These are phyloP conservation scores for Neurospora sp. DNA, from an alignment of 495 filamentous ascomycete species.

Conservation along the genomic window DNA sequence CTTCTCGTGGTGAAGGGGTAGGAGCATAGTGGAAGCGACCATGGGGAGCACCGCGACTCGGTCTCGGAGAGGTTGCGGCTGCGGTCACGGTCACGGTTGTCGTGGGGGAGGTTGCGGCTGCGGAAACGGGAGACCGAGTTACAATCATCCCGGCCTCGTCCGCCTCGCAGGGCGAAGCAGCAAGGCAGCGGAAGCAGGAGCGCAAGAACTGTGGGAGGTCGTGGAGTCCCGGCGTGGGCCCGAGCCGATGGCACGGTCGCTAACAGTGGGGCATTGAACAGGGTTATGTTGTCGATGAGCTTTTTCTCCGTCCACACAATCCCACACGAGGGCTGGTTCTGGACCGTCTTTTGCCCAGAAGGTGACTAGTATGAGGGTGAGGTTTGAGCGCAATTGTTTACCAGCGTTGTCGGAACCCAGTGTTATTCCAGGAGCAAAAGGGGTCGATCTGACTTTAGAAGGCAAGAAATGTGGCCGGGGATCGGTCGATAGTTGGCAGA, in stretches of 20 bases:
- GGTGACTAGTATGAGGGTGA: background rate
- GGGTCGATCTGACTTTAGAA: background rate
- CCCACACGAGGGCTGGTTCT: background rate
- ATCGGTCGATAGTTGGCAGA: background rate
- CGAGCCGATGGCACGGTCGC: background rate
- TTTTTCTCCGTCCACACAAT: background rate
- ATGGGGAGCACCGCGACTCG: background rate
- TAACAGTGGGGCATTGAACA: background rate
- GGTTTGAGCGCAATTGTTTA: background rate
- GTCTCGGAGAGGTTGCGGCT: constrained; percentile 33
- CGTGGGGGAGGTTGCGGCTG: constrained; percentile 23
- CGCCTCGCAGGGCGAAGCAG: constrained; percentile 13
- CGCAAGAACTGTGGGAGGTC: background rate
- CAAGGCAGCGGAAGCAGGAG: background rate
- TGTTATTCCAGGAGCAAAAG: background rate
- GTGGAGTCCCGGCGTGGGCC: constrained; percentile 11
- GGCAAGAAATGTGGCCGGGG: background rate
- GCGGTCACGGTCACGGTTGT: constrained; percentile 27
- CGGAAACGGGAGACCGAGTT: constrained; percentile 35
- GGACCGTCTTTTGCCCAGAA: background rate
- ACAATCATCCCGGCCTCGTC: constrained; percentile 36
- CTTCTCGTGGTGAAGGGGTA: constrained; percentile 31
- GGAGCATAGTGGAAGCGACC: constrained; percentile 35
- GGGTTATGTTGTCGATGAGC: background rate
- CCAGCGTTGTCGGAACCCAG: background rate